Evolutionary conservation across 768 basidiomycete genomes (phyloP).

Genomic region (Phaffia australis): DNA sequence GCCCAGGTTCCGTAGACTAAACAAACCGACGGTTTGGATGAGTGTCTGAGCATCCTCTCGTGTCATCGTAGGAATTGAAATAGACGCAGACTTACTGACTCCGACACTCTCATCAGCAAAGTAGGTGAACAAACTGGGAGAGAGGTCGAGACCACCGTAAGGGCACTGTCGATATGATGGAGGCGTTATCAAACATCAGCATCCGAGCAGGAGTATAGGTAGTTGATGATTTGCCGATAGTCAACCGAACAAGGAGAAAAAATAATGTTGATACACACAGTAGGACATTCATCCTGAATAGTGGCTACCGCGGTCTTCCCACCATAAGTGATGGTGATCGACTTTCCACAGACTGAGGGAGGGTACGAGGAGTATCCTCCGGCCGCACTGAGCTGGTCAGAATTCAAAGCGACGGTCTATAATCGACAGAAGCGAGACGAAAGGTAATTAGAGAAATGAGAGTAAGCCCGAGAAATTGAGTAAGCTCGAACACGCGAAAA

Average conservation of each 20-base stretch:
- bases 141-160: conserved; percentile 22
- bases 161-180: conserved; percentile 21
- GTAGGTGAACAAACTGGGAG: conserved; percentile 2
- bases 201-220: background rate
- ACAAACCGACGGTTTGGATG: background rate
- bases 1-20: conserved; percentile 22
- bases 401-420: conserved; percentile 25
- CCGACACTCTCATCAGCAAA: conserved; percentile 14
- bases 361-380: conserved; percentile 17
- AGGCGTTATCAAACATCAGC: background rate
- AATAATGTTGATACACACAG: background rate
- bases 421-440: too few species aligned
- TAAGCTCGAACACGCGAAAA: background rate
- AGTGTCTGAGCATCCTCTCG: background rate
- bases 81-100: conserved; percentile 13
- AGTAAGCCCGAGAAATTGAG: conserved; percentile 1
- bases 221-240: background rate
- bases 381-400: conserved; percentile 16
- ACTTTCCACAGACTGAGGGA: conserved; percentile 14
- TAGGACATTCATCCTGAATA: conserved; percentile 6
- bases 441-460: background rate
- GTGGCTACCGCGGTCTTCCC: conserved; percentile 19
- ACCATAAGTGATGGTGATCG: conserved; percentile 18
- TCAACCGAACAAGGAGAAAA: background rate
- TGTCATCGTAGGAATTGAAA: background rate